Percentiles rank a stretch among this genome's conserved stretches.
phyloP scores from a whole-genome alignment of 225 moss, liverwort and hornwort species.

The Marchantia polymorpha region DNA sequence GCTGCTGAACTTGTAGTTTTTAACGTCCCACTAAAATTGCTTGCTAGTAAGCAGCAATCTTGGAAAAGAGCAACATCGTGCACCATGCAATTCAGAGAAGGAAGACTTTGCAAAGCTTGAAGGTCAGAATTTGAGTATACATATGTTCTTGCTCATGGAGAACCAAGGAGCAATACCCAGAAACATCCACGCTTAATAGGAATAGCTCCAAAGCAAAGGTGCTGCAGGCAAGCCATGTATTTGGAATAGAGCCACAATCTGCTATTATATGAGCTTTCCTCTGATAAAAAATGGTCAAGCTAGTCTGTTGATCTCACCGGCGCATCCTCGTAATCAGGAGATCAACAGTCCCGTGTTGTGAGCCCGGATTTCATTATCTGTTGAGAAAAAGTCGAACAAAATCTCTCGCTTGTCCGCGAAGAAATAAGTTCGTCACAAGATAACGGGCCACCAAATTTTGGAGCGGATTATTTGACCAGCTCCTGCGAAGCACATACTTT shows the following conservation, averaged over 20 bases:
- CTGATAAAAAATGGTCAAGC: background rate
- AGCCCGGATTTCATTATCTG: background rate
- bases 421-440: background rate
- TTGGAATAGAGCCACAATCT: background rate
- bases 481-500: background rate
- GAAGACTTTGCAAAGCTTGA: too few relatives aligned
- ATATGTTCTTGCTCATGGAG: background rate
- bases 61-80: background rate
- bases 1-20: background rate
- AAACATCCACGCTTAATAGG: background rate
- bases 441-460: background rate
- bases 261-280: background rate
- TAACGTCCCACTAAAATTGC: background rate
- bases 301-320: background rate
- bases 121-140: too few relatives aligned
- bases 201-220: too few relatives aligned
- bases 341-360: background rate
- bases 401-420: background rate
- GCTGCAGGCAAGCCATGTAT: too few relatives aligned
- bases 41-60: background rate
- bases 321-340: constrained; percentile 1
- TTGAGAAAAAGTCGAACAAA: background rate
- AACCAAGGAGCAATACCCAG: background rate
- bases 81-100: background rate
- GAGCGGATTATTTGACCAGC: background rate